Percentiles rank a stretch among this genome's conserved stretches.
Conservation (phyloP, 805 yeast species). For the Nakazawaea anatomiae region DNA sequence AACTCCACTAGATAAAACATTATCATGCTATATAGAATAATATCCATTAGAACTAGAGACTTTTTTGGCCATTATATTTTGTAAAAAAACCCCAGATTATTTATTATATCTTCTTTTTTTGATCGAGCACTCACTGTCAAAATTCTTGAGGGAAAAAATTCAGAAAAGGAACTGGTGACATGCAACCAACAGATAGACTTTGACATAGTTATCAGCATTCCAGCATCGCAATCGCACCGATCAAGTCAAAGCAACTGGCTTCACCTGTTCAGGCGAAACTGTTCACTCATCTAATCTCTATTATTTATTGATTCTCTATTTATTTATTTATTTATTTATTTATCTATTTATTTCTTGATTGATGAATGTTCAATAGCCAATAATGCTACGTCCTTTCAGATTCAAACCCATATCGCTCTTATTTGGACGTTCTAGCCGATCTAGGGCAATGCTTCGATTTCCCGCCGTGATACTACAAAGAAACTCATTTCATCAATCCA, state of each 20-base stretch:
- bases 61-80: too few relatives aligned
- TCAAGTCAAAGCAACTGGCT: not conserved
- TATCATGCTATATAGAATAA: too few relatives aligned
- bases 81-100: too few relatives aligned
- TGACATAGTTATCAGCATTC: too few relatives aligned
- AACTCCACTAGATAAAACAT: too few relatives aligned
- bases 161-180: too few relatives aligned
- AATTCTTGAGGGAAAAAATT: too few relatives aligned
- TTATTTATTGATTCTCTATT: not conserved
- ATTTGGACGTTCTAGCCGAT: not conserved
- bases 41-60: too few relatives aligned
- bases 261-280: not conserved
- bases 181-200: too few relatives aligned
- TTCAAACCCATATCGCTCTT: not conserved
- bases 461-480: not conserved
- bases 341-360: not conserved
- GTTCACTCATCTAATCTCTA: not conserved
- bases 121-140: too few relatives aligned
- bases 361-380: not conserved
- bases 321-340: not conserved
- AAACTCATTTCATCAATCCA: not conserved
- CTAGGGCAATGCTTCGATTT: not conserved
- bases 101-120: too few relatives aligned
- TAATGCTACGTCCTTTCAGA: not conserved
- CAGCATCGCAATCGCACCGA: not conserved